Base-by-base conservation (phyloP, 345 rosid genomes). In the Hypericum androsaemum region DNA sequence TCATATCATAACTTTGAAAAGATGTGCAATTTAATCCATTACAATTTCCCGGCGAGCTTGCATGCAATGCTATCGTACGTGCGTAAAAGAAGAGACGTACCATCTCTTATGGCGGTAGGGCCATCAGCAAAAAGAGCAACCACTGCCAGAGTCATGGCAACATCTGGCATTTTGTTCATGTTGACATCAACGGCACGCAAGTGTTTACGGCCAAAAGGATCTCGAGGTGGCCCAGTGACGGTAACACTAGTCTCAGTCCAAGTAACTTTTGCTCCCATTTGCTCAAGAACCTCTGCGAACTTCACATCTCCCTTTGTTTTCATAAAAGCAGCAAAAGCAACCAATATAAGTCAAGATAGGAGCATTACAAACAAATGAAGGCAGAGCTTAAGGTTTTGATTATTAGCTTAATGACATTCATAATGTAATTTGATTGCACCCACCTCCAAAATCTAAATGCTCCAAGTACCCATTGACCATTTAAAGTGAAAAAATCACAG, bases 111-210 rank as follows among this genome's bases (percentile, higher is more conserved):
- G 72, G 95, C 77, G 41, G 95, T 86, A 60, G 94, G 94, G 62
- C 99, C 97, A 61, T 94, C 82, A 3, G 94, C 89, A 43, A 77
- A 88, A 59, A 88, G 90, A 6, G 99, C 97, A 73, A 82, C 94
- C 43, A 94, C 95, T 0, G 99, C 97, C 45, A 88, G 85, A 50
- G 99, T 94, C 95, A 86, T 85, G 52, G 97, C 97, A 58, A 85
- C 98, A 57, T 92, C 97, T 32, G 97, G 97, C 97, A 92, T 92
- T 80, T 92, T 92, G 84, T 92, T 88, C 99, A 88, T 88, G 82
- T 92, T 80, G 43, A 92, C 90, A 53, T 88, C 98, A 61, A 92
- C 62, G 49, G 87, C 89, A 0, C 50, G 64, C 61, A 92, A 69
- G 68, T 83, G 90, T 54, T 82, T 88, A 71, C 75, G 76, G 51